Evolutionary conservation across 116 monocot species (phyloP).

Genomic region (Trichopus zeylanicus): DNA sequence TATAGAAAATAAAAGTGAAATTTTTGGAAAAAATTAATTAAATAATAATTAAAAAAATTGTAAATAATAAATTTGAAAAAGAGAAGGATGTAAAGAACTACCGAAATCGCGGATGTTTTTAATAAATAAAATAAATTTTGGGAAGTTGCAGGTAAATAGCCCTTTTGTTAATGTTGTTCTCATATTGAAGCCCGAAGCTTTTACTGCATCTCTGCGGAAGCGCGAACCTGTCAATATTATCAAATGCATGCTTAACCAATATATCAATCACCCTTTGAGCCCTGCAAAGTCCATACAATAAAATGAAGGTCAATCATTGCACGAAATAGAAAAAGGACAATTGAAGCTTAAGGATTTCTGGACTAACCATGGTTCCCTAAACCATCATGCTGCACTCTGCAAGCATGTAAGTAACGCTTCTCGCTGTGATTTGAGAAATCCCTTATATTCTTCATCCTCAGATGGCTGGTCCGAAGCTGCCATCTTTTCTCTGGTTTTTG

Average conservation of each 20-base stretch:
- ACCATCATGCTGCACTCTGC: slow-evolving; percentile 79
- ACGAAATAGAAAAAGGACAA: background rate
- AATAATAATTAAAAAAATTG: no score
- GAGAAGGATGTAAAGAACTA: no score
- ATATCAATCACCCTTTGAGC: slow-evolving; percentile 90
- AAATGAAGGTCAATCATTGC: background rate
- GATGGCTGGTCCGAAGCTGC: slow-evolving; percentile 26
- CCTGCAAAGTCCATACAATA: slow-evolving; percentile 32
- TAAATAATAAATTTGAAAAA: no score
- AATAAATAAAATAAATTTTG: no score
- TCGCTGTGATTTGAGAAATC: slow-evolving; percentile 68
- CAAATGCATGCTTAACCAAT: slow-evolving; percentile 81
- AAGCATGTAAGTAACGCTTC: slow-evolving; percentile 67
- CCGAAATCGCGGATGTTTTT: no score
- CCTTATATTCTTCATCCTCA: slow-evolving; percentile 51
- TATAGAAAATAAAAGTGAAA: no score
- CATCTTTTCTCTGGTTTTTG: slow-evolving; percentile 41
- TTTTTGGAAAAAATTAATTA: no score
- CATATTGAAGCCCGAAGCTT: slow-evolving; percentile 81
- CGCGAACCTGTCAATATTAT: slow-evolving; percentile 57
- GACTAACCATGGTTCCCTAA: slow-evolving; percentile 70
- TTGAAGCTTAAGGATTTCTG: background rate
- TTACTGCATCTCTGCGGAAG: slow-evolving; percentile 66
- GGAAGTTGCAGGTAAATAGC: no score
- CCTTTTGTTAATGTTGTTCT: slow-evolving; percentile 80